phyloP scores from a whole-genome alignment of 306 rosid genomes.

The Dalbergia oliveri region DNA sequence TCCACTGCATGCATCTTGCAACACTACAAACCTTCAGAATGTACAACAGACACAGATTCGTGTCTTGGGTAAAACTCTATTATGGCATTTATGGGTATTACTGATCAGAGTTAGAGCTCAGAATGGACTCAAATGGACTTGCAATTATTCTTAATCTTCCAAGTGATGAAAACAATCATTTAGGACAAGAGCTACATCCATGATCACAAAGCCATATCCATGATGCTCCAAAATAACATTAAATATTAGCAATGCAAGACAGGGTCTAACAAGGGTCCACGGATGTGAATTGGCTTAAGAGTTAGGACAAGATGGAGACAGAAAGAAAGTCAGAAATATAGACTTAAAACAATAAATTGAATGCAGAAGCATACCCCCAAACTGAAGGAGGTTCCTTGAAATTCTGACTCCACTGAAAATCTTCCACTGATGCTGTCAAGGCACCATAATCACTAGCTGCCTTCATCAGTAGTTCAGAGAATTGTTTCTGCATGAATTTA shows the following conservation, averaged over 20 bases:
- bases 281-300: slow-evolving; percentile 19
- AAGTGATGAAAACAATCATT: neutral
- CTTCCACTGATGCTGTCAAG: slow-evolving; percentile 92
- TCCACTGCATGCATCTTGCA: neutral
- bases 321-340: neutral
- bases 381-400: slow-evolving; percentile 97
- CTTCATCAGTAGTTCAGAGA: slow-evolving; percentile 93
- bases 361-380: slow-evolving; percentile 80
- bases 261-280: slow-evolving; percentile 14
- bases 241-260: neutral
- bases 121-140: slow-evolving; percentile 2
- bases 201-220: neutral
- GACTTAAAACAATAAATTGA: slow-evolving; percentile 41
- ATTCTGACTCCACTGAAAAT: slow-evolving; percentile 98
- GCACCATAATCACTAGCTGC: slow-evolving; percentile 99
- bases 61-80: slow-evolving; percentile 14
- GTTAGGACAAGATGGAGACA: slow-evolving; percentile 14
- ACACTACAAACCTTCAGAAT: slow-evolving; percentile 2
- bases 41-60: neutral
- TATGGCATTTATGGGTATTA: neutral
- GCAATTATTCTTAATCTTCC: slow-evolving; percentile 20
- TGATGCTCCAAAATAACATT: neutral
- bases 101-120: neutral
- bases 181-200: neutral
- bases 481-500: slow-evolving; percentile 82